A percentile compares a stretch with the other conserved stretches of the same genome.
phyloP scores from a whole-genome alignment of 768 basidiomycete genomes.

The Termitomyces eurrhizus region DNA sequence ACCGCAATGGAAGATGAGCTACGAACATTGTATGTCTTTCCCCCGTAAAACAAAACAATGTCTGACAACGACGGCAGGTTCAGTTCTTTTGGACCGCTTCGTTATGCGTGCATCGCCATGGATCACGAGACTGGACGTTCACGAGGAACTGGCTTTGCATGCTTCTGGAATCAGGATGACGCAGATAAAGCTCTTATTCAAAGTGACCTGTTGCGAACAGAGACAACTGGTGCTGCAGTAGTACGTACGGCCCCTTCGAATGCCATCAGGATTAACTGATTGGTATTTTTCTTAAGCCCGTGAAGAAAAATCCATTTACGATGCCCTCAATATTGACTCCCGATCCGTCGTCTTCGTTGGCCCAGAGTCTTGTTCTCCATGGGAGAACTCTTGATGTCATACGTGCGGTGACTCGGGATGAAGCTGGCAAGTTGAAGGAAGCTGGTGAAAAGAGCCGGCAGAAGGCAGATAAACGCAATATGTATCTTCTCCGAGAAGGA shows the following conservation, averaged over 20 bases:
- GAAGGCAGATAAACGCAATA: constrained; percentile 92
- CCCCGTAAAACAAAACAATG: not conserved
- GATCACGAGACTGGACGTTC: constrained; percentile 85
- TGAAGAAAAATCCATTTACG: constrained; percentile 82
- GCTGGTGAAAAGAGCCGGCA: constrained; percentile 80
- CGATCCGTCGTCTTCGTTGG: constrained; percentile 85
- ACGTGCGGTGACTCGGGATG: constrained; percentile 85
- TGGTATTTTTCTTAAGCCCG: constrained; percentile 27
- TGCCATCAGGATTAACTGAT: not conserved
- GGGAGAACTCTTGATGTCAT: constrained; percentile 91
- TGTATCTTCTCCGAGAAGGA: constrained; percentile 95
- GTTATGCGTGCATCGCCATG: constrained; percentile 89
- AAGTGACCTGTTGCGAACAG: constrained; percentile 64
- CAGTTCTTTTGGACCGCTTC: constrained; percentile 85
- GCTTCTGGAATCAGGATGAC: constrained; percentile 92
- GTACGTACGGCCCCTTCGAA: constrained; percentile 17
- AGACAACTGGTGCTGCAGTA: constrained; percentile 49
- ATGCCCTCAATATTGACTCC: constrained; percentile 88
- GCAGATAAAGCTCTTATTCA: constrained; percentile 84
- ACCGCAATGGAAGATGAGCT: constrained; percentile 92
- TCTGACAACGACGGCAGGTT: constrained; percentile 50
- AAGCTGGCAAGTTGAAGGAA: constrained; percentile 85
- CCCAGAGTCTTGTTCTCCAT: constrained; percentile 81
- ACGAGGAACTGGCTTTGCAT: constrained; percentile 93
- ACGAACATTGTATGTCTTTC: constrained; percentile 61